Evolutionary conservation across 2,329 filamentous ascomycete genomes (phyloP).

Genomic region (Penicillium paneum): DNA sequence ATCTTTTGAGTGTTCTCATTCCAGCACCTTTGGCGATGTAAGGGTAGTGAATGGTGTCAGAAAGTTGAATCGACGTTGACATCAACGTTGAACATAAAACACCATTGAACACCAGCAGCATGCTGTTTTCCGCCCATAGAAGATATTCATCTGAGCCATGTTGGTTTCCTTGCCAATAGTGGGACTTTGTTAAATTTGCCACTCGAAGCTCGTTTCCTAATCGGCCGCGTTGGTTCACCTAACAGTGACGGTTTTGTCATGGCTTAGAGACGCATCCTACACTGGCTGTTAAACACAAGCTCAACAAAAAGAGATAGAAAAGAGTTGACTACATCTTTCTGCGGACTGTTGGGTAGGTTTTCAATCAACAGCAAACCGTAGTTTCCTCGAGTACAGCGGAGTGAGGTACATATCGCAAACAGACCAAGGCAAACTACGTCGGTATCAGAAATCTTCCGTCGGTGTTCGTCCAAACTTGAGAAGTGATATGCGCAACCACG

Average conservation of each 20-base stretch:
- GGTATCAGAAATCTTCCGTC: neutral
- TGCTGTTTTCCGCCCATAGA: neutral
- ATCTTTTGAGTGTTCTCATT: neutral
- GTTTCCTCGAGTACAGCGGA: neutral
- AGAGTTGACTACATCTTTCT: too few relatives aligned
- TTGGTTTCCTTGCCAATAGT: neutral
- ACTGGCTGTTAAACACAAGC: too few relatives aligned
- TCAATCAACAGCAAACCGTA: neutral
- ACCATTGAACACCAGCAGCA: neutral
- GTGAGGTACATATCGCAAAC: neutral
- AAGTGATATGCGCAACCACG: neutral
- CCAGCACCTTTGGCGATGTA: neutral
- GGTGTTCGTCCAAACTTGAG: neutral
- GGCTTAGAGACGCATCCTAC: neutral
- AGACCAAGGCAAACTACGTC: neutral
- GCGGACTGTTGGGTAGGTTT: neutral
- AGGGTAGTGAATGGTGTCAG: neutral
- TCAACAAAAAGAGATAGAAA: too few relatives aligned
- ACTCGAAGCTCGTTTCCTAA: neutral
- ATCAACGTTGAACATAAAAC: neutral
- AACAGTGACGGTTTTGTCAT: neutral
- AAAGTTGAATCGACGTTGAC: neutral
- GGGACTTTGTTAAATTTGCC: neutral
- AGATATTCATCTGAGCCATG: neutral
- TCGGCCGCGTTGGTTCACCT: neutral